Conservation (phyloP, 2,329 filamentous ascomycete species). For the Lecanosticta acicola region DNA sequence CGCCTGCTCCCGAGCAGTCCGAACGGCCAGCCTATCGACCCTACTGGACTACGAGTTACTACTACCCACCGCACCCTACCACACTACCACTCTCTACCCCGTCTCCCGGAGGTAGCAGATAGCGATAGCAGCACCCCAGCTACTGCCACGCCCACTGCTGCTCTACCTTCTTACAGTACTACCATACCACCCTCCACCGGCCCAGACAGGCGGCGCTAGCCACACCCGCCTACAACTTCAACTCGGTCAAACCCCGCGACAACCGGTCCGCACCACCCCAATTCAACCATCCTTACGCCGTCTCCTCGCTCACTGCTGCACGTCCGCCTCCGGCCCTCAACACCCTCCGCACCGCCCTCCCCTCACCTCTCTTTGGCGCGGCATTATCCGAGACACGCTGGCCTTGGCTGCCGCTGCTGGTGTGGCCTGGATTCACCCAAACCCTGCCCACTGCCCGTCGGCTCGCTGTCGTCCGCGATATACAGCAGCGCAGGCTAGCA, state of each 20-base stretch:
- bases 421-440: constrained; percentile 8
- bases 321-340: constrained; percentile 1
- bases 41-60: background rate
- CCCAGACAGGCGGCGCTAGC: too few relatives aligned
- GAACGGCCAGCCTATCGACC: too few relatives aligned
- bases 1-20: constrained; percentile 1
- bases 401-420: background rate
- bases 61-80: constrained; percentile 7
- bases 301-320: constrained; percentile 12
- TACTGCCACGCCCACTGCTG: constrained; percentile 8
- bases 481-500: constrained; percentile 11
- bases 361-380: too few relatives aligned
- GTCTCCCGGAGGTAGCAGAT: background rate
- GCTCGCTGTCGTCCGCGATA: constrained; percentile 9
- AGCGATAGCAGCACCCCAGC: constrained; percentile 4
- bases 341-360: background rate
- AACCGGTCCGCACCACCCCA: constrained; percentile 15
- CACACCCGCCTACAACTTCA: background rate
- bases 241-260: constrained; percentile 17
- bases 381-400: background rate
- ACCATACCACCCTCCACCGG: background rate
- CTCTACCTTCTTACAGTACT: constrained; percentile 3
- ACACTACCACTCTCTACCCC: too few relatives aligned
- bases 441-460: constrained; percentile 11
- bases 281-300: constrained; percentile 18